Evolutionary conservation across 345 rosid species (phyloP), one percentile per base, ranked within the genome.

Genomic region (Eucalyptus sp.): DNA sequence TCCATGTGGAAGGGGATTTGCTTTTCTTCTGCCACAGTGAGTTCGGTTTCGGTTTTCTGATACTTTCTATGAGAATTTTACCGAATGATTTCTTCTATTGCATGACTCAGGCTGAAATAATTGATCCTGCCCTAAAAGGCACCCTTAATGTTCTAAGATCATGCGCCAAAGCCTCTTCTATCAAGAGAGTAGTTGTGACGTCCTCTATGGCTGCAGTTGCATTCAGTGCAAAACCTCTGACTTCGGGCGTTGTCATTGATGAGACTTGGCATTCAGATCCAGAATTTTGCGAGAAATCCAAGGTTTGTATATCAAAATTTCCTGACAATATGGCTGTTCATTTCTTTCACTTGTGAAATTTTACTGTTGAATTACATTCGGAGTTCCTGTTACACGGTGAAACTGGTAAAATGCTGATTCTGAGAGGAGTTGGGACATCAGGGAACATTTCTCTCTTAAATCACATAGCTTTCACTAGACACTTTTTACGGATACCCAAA

Each of bases 231-330:
- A 93, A 84, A 27, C 93, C 93, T 88, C 49, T 90, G 10, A 89
- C 80, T 12, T 86, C 92, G 5, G 91, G 90, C 52, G 87, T 89
- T 15, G 60, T 91, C 22, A 92, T 95, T 50, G 95, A 94, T 54
- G 96, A 95, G 89, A 88, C 92, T 80, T 93, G 93, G 93, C 91
- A 91, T 88, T 93, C 96, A 4, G 92, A 94, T 90, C 91, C 92
- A 44, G 87, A 22, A 51, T 25, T 90, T 15, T 93, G 92, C 64
- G 33, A 79, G 88, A 51, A 90, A 43, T 76, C 49, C 13, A 85
- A 92, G 93, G 93, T 92, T 33, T 50, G 11, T 71, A 64, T 24
- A 31, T 68, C 24, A 17, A 33, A 31, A 68, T 68, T 68, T 68
- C 24, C 44, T 17, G 44, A 68, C 80, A 68, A 68, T 33, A 4